Percentiles rank a stretch among this genome's conserved stretches.
Conservation (phyloP, 345 rosid genomes). For the Euphorbia peplus region DNA sequence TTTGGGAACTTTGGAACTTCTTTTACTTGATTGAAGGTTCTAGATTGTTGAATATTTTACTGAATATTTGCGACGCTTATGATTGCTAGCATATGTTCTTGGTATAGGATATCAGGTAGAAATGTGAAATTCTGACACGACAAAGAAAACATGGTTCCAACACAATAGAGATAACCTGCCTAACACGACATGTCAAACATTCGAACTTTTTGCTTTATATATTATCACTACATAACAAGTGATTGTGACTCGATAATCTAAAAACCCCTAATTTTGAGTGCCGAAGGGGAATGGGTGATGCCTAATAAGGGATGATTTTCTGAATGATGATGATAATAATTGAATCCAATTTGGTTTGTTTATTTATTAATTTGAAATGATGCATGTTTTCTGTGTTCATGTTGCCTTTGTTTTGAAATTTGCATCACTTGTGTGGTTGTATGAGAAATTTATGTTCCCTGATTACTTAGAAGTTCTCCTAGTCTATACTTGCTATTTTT, state of each 20-base stretch:
- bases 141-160: too few relatives aligned
- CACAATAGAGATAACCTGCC: too few relatives aligned
- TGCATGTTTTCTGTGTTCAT: background rate
- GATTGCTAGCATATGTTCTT: background rate
- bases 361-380: background rate
- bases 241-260: too few relatives aligned
- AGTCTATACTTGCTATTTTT: background rate
- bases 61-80: background rate
- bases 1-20: background rate
- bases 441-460: background rate
- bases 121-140: too few relatives aligned
- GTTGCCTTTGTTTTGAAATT: background rate
- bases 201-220: background rate
- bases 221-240: too few relatives aligned
- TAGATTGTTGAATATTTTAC: background rate
- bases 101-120: background rate
- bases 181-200: background rate
- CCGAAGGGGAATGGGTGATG: background rate
- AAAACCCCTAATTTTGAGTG: background rate
- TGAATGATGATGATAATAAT: background rate
- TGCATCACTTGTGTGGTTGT: background rate
- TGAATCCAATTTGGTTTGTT: background rate
- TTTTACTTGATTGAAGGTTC: background rate
- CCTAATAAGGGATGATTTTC: background rate
- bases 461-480: background rate